Evolutionary conservation across 371 early-diverging fungal species (phyloP), one percentile per base, ranked within the genome.

Genomic region (Mucor ambiguus): DNA sequence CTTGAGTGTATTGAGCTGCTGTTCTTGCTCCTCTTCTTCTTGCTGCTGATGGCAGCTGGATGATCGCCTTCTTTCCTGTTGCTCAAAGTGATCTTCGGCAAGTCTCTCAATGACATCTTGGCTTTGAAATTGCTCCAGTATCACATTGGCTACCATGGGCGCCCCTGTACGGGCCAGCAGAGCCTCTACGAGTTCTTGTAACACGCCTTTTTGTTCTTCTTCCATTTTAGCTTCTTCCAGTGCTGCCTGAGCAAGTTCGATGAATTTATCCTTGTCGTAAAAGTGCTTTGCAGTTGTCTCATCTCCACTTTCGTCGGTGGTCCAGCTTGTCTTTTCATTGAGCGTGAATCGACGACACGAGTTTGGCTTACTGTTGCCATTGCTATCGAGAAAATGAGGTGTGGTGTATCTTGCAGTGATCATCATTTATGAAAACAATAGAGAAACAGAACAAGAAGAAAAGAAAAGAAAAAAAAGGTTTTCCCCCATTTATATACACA

Each of bases 91-190:
- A 26, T 65, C 58, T 43, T 75, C 79, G 14, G 76, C 79, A n/a
- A 70, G 54, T 35, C 60, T 56, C 60, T 79, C 79, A 62, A 79
- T 79, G 28, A 79, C 74, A 59, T 79, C 79, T 54, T 75, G 79
- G 32, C 79, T 76, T 24, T 63, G 67, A 52, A 79, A 55, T 60
- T 79, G 79, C 55, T 73, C 72, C 38, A 69, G 46, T 43, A 79
- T 69, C 14, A 68, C 74, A 62, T 72, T 72, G 8, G 72, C 70
- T 37, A 74, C 59, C 46, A 66, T 59, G 30, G 76, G 72, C 18
- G 74, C 79, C 29, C 79, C 79, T 33, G 74, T 72, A 18, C 67
- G 69, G n/a, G 65, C 58, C 16, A 76, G 56, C 12, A 79, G 63
- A 6, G 74, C 68, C 49, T 79, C 79, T 6, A 79, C 33, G 58